Base-by-base conservation (phyloP, 129 eudicot species). In the Pseudognaphalium luteoalbum region DNA sequence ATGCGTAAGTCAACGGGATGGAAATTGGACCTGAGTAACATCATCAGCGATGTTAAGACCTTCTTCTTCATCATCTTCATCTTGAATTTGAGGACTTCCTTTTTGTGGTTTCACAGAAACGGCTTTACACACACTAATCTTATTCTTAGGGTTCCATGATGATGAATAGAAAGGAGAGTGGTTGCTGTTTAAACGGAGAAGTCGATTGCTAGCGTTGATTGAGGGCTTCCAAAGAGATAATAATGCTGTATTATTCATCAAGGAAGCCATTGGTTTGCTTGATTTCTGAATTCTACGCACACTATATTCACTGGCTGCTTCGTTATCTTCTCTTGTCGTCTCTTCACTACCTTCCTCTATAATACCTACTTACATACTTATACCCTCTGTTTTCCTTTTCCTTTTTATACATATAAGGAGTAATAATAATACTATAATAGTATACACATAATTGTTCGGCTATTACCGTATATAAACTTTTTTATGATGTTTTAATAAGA, bases 11-110 rank as follows among this genome's bases (percentile, higher is more conserved):
- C 10, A 32, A 20, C 15, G 69, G 59, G 54, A 14, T 12, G n/a
- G 30, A 32, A 82, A 42, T 15, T 11, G 33, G 34, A 89, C 98
- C 98, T 93, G 98, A 77, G 97, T 88, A 34, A 91, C 98, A 90
- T 93, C 91, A 35, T 93, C 90, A 3, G 98, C 98, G 77, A 93
- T 93, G 84, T 93, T 93, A 63, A 93, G 96, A 60, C 86, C 96
- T 2, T 64, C 69, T 30, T 32, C 68, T 63, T 16, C 68, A 28
- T 61, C 65, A 35, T 78, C 54, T 3, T 47, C 54, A 47, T 47
- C 54, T 47, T 47, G 16, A 1, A 47, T 47, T 47, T 3, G 54
- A 14, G 54, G 54, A 47, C 54, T 47, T 47, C 54, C 54, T 47
- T 47, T 47, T 47, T 47, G 54, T 0, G 54, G 54, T 47, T 47